Base-by-base conservation (phyloP, 1,284 basidiomycete species). In the Cryptococcus sp. region DNA sequence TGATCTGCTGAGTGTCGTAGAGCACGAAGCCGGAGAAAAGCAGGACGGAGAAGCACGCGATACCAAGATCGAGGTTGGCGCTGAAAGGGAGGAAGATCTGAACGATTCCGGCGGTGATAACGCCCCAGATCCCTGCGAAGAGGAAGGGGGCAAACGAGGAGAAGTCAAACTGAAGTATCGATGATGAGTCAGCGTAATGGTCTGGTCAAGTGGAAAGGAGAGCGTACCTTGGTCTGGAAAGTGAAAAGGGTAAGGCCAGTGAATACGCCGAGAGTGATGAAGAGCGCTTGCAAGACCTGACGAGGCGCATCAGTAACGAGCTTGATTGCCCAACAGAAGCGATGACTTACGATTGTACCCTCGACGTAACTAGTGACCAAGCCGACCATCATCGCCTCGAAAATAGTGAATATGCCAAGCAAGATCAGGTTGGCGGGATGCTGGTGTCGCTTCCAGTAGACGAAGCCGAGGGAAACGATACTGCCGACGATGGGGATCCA, bases 201-300 rank as follows among this genome's bases (percentile, higher is more conserved):
- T 53, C 7, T 23, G 47, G 25, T 13, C 15, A 20, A n/a, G 40
- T 10, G 39, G 10, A 20, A 63, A 55, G 49, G 64, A 66, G 40
- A 50, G 52, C 72, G 47, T 41, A 74, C 73, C 65, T 78, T 79
- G 58, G 76, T 76, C 66, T 79, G 78, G 67, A 78, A 77, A 7
- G 82, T 83, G 72, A 83, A 83, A 26, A 83, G 68, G 0, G 80
- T 81, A 20, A 84, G 75, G 20, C 82, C 83, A 46, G 79, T 64
- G 64, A 84, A 84, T 25, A 83, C 77, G 48, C 80, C 81, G n/a
- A 77, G 69, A 8, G 83, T 83, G 62, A 84, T 80, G 58, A 81
- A 66, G 45, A 83, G 66, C 0, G 83, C 83, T 69, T 83, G 80
- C 16, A 83, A 70, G 16, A 83, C 80, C 64, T 81, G 65, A 19